phyloP scores from a whole-genome alignment of 2,329 filamentous ascomycete species.

The Stylonectria norvegica region DNA sequence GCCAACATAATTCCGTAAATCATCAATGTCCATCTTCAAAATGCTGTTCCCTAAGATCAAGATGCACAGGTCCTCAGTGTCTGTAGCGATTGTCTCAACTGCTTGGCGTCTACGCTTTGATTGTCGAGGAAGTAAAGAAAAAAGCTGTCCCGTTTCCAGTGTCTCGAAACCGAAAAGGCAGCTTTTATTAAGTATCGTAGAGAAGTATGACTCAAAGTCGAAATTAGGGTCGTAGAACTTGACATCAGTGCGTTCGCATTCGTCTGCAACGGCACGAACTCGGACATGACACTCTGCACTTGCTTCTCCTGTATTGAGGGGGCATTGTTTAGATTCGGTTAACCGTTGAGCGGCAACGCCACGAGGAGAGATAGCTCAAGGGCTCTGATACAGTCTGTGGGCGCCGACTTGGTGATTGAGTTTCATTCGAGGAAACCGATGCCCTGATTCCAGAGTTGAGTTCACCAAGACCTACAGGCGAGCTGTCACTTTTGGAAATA shows the following conservation, averaged over 20 bases:
- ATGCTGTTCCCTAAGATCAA: constrained; percentile 13
- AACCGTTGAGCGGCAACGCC: no score
- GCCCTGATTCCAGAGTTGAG: no score
- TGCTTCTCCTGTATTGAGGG: no score
- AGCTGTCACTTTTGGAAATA: no score
- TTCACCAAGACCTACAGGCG: no score
- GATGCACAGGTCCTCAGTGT: constrained; percentile 11
- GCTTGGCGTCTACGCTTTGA: constrained; percentile 3
- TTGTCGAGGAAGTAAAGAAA: no score
- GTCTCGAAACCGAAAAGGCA: constrained; percentile 35
- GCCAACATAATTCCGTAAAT: constrained; percentile 12
- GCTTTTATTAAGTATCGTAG: constrained; percentile 34
- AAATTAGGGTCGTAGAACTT: constrained; percentile 46
- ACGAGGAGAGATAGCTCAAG: no score
- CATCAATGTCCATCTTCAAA: constrained; percentile 12
- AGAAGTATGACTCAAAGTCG: constrained; percentile 39
- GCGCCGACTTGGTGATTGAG: no score
- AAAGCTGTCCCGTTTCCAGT: no score
- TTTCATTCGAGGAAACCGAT: no score
- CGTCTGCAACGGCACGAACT: constrained; percentile 38
- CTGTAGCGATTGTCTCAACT: constrained; percentile 13
- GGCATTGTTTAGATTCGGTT: no score
- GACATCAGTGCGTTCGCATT: constrained; percentile 43
- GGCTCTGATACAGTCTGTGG: constrained; percentile 39
- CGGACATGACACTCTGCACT: constrained; percentile 38